Percentiles rank a stretch among this genome's conserved stretches.
These are phyloP conservation scores for Lepidium aucheri DNA, from an alignment of 345 rosid species.

Conservation along the genomic window DNA sequence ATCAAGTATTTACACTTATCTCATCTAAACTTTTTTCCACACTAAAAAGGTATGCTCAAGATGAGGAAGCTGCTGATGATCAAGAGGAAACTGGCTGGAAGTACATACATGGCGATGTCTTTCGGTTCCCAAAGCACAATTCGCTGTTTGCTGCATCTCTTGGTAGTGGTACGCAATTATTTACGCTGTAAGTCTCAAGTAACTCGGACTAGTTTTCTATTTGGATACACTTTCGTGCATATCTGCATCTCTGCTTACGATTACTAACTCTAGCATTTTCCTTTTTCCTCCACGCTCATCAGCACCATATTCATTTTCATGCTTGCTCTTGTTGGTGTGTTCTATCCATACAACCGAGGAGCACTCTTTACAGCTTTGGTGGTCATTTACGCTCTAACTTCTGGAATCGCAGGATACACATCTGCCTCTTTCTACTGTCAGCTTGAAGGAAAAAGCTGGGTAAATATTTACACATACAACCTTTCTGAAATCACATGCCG, in stretches of 20 bases:
- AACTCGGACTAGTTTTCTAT: background rate
- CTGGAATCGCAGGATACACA: slow-evolving; percentile 87
- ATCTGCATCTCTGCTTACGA: background rate
- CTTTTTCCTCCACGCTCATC: background rate
- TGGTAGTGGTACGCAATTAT: slow-evolving; percentile 73
- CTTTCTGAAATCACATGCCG: background rate
- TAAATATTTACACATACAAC: slow-evolving; percentile 17
- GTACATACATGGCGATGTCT: slow-evolving; percentile 81
- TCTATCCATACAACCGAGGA: slow-evolving; percentile 92
- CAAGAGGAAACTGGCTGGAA: slow-evolving; percentile 96
- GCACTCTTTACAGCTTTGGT: slow-evolving; percentile 88
- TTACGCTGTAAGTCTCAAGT: slow-evolving; percentile 54
- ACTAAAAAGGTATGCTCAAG: slow-evolving; percentile 58
- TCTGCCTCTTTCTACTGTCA: slow-evolving; percentile 85
- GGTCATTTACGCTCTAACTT: slow-evolving; percentile 84
- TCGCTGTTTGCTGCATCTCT: slow-evolving; percentile 78
- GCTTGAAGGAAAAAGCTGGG: slow-evolving; percentile 92
- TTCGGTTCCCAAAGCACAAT: slow-evolving; percentile 61
- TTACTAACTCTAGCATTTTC: background rate
- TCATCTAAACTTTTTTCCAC: background rate
- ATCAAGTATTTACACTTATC: background rate
- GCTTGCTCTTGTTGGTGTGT: slow-evolving; percentile 85
- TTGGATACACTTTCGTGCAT: background rate
- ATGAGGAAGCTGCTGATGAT: slow-evolving; percentile 81
- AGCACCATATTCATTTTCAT: slow-evolving; percentile 72